Evolutionary conservation across 371 early-diverging fungal species (phyloP).

Genomic region (Funneliformis caledonium): DNA sequence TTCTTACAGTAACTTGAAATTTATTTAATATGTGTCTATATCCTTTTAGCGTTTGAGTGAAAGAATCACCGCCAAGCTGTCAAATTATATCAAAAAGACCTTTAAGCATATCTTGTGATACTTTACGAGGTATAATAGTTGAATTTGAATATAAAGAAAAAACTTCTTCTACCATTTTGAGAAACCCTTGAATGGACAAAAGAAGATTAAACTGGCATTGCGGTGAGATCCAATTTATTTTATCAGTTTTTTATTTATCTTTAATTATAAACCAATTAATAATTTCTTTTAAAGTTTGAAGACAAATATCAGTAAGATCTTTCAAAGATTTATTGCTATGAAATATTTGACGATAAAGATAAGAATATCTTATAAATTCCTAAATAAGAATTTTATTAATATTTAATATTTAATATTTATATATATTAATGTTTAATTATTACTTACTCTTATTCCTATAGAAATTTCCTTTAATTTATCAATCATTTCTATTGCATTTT

Average conservation of each 20-base stretch:
- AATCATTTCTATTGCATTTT: constrained; percentile 17
- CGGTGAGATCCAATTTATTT: not conserved
- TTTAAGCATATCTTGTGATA: constrained; percentile 6
- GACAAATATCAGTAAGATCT: not conserved
- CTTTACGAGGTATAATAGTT: not conserved
- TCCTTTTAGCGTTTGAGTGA: not conserved
- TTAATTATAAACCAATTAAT: not conserved
- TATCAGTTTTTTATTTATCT: not conserved
- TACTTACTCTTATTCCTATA: not conserved
- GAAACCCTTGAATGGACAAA: not conserved
- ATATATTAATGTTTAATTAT: not conserved
- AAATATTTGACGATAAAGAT: not conserved
- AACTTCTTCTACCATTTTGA: not conserved
- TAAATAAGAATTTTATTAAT: not conserved
- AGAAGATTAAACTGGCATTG: not conserved
- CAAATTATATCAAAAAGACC: not conserved
- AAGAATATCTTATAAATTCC: not conserved
- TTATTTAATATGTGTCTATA: not conserved
- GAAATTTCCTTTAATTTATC: not conserved
- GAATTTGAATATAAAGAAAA: not conserved
- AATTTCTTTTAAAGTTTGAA: constrained; percentile 5
- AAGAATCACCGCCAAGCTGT: not conserved
- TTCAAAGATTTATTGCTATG: not conserved
- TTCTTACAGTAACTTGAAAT: not conserved
- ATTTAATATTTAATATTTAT: not conserved